Percentiles rank a stretch among this genome's conserved stretches.
These are phyloP conservation scores for Exophiala xenobiotica DNA, from an alignment of 2,329 filamentous ascomycete genomes.

Conservation along the genomic window DNA sequence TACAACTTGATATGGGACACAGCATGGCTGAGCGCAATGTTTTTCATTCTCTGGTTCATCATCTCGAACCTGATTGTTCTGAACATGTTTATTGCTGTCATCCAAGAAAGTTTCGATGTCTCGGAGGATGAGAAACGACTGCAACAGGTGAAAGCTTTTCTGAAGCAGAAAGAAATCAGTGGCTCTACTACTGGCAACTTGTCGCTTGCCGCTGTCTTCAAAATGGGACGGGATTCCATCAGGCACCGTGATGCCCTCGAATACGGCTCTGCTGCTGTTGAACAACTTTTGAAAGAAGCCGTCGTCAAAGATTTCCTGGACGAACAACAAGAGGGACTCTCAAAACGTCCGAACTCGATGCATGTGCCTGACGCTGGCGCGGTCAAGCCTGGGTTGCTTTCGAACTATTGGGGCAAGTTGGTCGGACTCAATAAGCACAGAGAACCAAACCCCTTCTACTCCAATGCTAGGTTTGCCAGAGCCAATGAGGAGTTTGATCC, in stretches of 20 bases:
- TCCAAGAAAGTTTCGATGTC: constrained; percentile 98
- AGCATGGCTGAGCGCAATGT: constrained; percentile 89
- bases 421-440: constrained; percentile 57
- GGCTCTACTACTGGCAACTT: constrained; percentile 65
- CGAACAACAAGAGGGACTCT: constrained; percentile 53
- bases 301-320: constrained; percentile 94
- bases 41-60: constrained; percentile 94
- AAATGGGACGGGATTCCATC: constrained; percentile 60
- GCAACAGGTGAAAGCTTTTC: constrained; percentile 91
- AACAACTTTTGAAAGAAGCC: constrained; percentile 95
- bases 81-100: constrained; percentile 99
- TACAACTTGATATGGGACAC: constrained; percentile 66
- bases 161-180: constrained; percentile 85
- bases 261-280: constrained; percentile 85
- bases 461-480: constrained; percentile 68
- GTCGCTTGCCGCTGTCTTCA: constrained; percentile 70
- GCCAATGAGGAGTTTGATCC: constrained; percentile 79
- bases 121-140: constrained; percentile 97
- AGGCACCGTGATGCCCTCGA: constrained; percentile 77
- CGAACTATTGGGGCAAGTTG: constrained; percentile 62
- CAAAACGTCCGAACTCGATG: constrained; percentile 32
- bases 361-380: constrained; percentile 41
- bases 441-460: constrained; percentile 95
- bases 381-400: constrained; percentile 59
- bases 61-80: constrained; percentile 91